Base-by-base conservation (phyloP, 257 asterid species). In the Nicotiana knightiana region DNA sequence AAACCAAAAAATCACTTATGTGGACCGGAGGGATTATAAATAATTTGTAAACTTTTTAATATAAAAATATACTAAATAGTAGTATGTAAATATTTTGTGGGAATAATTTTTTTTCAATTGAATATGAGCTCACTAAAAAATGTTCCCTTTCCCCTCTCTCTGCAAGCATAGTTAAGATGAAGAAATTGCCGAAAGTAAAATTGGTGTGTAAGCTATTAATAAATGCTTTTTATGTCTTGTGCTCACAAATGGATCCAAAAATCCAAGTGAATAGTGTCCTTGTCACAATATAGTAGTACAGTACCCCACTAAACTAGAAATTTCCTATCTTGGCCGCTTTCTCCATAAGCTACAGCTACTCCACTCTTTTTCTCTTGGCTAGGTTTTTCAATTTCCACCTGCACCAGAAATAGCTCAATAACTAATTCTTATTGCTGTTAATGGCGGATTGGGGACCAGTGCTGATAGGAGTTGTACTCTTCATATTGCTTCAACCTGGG, bases 391-490 rank as follows among this genome's bases (percentile, higher is more conserved):
- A 43, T 43, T 8, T 43, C 3, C 51, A 43, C 12, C 73, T 16
- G 0, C 30, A 64, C 71, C 21, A 32, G 32, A 9, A 35, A 37
- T 55, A 46, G 46, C 53, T 68, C 33, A n/a, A 3, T 43, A 43
- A 2, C 9, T 43, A 43, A 9, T 43, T 43, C 51, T 8, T 35
- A 35, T 37, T 37, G 43, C 8, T 5, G 57, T 70, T 70, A 85
- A 93, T 93, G 97, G 97, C 97, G 61, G 98, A 93, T 58, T 94
- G 98, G 98, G 97, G 92, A 3, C 98, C 97, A 0, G 97, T 93
- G 88, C 88, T 93, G 1, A 80, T 94, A 46, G 98, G 97, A 43
- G 97, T 93, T 57, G 91, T 94, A 21, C 97, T 94, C 65, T 94
- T 92, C 90, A 46, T 93, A 13, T 81, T 94, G 18, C 87, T 94